Conservation (phyloP, 2,329 filamentous ascomycete genomes). For the Alternaria sp. region DNA sequence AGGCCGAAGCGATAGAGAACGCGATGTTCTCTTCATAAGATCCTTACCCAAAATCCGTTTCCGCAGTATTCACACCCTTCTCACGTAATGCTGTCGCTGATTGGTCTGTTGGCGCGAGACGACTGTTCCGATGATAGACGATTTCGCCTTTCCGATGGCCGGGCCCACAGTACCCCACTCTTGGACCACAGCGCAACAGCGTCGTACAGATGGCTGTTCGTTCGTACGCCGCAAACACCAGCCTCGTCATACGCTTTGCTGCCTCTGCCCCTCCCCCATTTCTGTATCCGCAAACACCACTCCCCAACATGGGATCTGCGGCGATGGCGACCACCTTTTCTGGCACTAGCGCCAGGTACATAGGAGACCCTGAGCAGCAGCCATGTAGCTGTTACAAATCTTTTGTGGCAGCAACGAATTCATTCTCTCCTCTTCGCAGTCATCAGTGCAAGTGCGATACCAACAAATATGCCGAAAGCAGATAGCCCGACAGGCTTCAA, state of each 20-base stretch:
- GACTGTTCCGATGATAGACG: conserved; percentile 3
- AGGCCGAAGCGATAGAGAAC: not conserved
- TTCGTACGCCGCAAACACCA: not conserved
- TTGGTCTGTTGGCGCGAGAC: conserved; percentile 13
- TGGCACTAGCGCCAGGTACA: conserved; percentile 36
- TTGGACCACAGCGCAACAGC: conserved; percentile 4
- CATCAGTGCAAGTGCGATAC: not conserved
- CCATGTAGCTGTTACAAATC: conserved; percentile 14
- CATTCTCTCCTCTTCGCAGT: not conserved
- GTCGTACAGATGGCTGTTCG: conserved; percentile 3
- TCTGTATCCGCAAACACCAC: conserved; percentile 30
- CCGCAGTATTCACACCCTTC: conserved; percentile 12
- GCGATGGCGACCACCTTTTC: conserved; percentile 7
- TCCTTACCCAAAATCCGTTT: conserved; percentile 3
- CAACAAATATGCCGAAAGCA: conserved; percentile 39
- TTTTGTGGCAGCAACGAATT: not conserved
- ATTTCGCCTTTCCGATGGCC: conserved; percentile 5
- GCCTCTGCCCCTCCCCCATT: conserved; percentile 35
- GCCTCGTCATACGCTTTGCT: conserved; percentile 7
- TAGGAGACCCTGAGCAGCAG: conserved; percentile 22
- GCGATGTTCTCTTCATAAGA: conserved; percentile 3
- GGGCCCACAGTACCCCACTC: conserved; percentile 27
- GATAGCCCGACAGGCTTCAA: conserved; percentile 37
- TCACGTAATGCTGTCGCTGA: conserved; percentile 34
- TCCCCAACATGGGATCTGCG: conserved; percentile 28